A percentile compares a stretch with the other conserved stretches of the same genome.
Evolutionary conservation across 73 alveolate genomes (phyloP).

Genomic region (Uronychia setigera): DNA sequence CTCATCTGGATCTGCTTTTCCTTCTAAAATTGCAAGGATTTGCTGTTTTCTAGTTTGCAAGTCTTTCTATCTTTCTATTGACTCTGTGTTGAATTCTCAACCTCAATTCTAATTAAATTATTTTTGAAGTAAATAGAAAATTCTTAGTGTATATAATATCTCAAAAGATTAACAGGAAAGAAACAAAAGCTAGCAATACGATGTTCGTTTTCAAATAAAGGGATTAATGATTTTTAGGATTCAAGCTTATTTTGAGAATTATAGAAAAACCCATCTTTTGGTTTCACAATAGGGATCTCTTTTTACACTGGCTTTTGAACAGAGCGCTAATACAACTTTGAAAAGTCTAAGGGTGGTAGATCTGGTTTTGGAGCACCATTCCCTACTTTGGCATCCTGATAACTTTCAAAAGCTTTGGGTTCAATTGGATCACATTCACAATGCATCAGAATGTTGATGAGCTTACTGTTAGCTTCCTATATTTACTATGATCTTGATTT

Average conservation of each 20-base stretch:
- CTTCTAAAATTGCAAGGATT: neutral
- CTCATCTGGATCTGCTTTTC: neutral
- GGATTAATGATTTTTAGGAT: no score
- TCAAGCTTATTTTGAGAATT: neutral
- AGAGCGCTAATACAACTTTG: neutral
- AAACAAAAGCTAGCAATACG: no score
- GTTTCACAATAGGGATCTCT: neutral
- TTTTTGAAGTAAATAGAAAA: no score
- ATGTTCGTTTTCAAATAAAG: no score
- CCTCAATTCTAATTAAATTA: no score
- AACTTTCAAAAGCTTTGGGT: neutral
- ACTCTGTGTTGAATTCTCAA: neutral
- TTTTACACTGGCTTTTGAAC: neutral
- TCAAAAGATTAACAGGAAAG: no score
- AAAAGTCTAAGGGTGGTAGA: neutral
- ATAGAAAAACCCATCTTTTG: neutral
- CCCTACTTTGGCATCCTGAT: neutral
- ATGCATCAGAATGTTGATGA: neutral
- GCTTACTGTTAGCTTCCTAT: neutral
- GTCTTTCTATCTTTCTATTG: neutral
- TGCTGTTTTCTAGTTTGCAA: neutral
- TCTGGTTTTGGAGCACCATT: neutral
- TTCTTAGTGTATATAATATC: no score
- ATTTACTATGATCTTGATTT: neutral
- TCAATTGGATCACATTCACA: neutral